Percentiles rank a stretch among this genome's conserved stretches.
phyloP scores from a whole-genome alignment of 306 rosid genomes.

The Astragalus glycyphyllos region DNA sequence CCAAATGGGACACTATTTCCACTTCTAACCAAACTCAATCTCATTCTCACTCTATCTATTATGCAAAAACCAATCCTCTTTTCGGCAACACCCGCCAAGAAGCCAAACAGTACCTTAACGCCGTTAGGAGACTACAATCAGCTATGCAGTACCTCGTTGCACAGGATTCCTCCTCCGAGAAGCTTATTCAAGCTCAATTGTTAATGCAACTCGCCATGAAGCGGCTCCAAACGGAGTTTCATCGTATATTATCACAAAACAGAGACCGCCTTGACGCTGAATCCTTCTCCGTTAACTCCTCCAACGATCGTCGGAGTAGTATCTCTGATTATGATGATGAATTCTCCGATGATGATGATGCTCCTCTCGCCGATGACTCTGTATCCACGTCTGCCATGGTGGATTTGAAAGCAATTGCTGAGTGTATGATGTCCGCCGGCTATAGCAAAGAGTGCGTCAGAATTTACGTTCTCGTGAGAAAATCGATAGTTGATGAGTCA shows the following conservation, averaged over 20 bases:
- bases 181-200: constrained; percentile 56
- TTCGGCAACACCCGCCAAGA: constrained; percentile 64
- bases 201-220: constrained; percentile 79
- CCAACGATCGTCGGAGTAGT: constrained; percentile 46
- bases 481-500: constrained; percentile 72
- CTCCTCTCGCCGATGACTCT: constrained; percentile 37
- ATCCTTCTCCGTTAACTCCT: constrained; percentile 54
- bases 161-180: constrained; percentile 45
- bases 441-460: constrained; percentile 73
- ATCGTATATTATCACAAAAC: constrained; percentile 53
- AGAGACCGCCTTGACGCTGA: constrained; percentile 54
- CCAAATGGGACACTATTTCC: constrained; percentile 55
- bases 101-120: constrained; percentile 64
- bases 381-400: constrained; percentile 40
- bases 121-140: constrained; percentile 64
- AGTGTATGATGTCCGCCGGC: constrained; percentile 71
- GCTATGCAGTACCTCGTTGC: constrained; percentile 67
- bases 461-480: constrained; percentile 56
- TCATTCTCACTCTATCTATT: constrained; percentile 24
- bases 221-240: constrained; percentile 71
- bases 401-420: constrained; percentile 74
- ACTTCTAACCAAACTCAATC: constrained; percentile 30
- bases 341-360: constrained; percentile 61
- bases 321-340: constrained; percentile 65
- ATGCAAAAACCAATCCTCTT: constrained; percentile 40